Evolutionary conservation across 352 stramenopile genomes (phyloP).

Genomic region (Phytopythium litorale): DNA sequence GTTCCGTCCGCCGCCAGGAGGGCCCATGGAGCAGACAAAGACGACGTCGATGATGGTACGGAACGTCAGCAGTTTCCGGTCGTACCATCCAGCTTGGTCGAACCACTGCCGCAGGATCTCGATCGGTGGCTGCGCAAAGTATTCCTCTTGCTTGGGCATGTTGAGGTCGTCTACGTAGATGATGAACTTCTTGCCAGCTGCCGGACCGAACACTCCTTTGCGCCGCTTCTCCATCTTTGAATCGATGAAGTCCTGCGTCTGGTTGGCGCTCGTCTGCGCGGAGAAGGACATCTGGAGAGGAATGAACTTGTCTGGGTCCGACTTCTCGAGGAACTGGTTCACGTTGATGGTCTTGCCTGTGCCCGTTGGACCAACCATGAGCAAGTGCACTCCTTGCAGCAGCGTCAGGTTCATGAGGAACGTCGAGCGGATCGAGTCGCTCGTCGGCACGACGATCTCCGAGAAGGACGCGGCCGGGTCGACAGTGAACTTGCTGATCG

Average conservation of each 20-base stretch:
- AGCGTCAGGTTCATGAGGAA: conserved; percentile 90
- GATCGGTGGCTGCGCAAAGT: conserved; percentile 93
- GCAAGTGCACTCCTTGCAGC: conserved; percentile 79
- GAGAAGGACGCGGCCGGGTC: conserved; percentile 81
- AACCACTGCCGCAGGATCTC: conserved; percentile 95
- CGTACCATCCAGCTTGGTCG: conserved; percentile 93
- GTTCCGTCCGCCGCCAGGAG: conserved; percentile 90
- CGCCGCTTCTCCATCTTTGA: conserved; percentile 91
- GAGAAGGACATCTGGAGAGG: conserved; percentile 92
- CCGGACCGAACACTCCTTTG: conserved; percentile 91
- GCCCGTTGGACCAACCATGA: conserved; percentile 92
- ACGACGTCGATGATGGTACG: conserved; percentile 86
- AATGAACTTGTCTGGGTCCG: conserved; percentile 88
- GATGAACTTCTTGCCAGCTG: conserved; percentile 90
- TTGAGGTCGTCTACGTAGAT: conserved; percentile 96
- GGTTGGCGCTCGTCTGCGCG: conserved; percentile 89
- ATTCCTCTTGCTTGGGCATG: conserved; percentile 94
- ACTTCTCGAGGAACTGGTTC: conserved; percentile 88
- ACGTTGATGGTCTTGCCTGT: conserved; percentile 96
- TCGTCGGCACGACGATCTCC: conserved; percentile 93
- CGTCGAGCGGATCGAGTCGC: conserved; percentile 91
- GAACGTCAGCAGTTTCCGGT: conserved; percentile 91
- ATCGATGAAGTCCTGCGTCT: conserved; percentile 92
- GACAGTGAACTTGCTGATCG: conserved; percentile 72
- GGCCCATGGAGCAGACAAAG: conserved; percentile 91